Percentiles rank a stretch among this genome's conserved stretches.
Evolutionary conservation across 1,139 yeast genomes (phyloP).

Genomic region (Pichiaceae sp.): DNA sequence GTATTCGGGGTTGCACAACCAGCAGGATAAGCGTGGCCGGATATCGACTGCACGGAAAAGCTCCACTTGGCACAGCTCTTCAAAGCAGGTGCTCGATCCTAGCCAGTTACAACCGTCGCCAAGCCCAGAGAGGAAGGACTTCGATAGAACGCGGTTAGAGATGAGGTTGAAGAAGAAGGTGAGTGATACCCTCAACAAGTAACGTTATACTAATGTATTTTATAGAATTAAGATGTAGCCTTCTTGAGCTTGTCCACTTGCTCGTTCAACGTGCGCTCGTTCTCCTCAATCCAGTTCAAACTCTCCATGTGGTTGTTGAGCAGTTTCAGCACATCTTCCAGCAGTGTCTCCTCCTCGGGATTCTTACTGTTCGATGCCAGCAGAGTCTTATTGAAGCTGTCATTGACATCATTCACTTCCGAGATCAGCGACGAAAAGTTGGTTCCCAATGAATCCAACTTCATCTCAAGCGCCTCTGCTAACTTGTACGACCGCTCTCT

Average conservation of each 20-base stretch:
- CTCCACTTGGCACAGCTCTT: not conserved
- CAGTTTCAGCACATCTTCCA: constrained; percentile 64
- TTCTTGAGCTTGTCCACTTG: constrained; percentile 40
- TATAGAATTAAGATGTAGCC: not conserved
- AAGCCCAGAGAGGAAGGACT: constrained; percentile 10
- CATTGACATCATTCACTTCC: constrained; percentile 83
- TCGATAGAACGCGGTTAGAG: constrained; percentile 24
- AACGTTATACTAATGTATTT: constrained; percentile 1
- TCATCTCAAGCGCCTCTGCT: constrained; percentile 81
- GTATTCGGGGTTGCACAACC: constrained; percentile 2
- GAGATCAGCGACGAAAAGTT: constrained; percentile 69
- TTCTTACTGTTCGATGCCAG: constrained; percentile 16
- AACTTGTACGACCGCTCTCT: constrained; percentile 85
- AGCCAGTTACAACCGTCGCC: not conserved
- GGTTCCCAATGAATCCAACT: constrained; percentile 66
- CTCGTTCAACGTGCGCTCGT: constrained; percentile 59
- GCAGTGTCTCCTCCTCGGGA: constrained; percentile 26
- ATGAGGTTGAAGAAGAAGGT: constrained; percentile 21
- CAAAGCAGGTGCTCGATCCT: not conserved
- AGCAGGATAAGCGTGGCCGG: constrained; percentile 1
- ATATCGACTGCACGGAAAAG: not conserved
- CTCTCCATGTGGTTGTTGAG: constrained; percentile 87
- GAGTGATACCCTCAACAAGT: constrained; percentile 17
- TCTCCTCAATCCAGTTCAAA: constrained; percentile 75
- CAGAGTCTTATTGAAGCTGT: constrained; percentile 59